Base-by-base conservation (phyloP, 805 yeast genomes). In the Zygosaccharomyces pseudorouxii region DNA sequence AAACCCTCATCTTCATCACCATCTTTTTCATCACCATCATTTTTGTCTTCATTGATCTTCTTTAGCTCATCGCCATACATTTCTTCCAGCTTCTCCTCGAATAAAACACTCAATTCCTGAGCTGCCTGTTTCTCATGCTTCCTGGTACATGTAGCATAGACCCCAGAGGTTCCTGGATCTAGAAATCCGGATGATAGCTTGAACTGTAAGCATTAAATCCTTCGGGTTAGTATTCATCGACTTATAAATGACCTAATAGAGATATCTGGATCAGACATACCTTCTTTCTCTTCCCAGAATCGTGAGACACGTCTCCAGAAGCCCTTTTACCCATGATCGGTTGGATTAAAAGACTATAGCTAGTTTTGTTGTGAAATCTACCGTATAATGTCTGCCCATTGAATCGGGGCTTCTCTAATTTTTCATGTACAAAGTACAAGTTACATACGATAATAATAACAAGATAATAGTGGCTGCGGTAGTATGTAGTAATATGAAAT, bases 131-230 rank as follows among this genome's bases (percentile, higher is more conserved):
- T 75, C 64, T 93, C 99, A 50, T 83, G 81, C 33, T 85, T 84
- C 57, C 96, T 76, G 43, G 81, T 79, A 66, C 97, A 92, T 0
- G 98, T 86, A 10, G 89, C 96, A 67, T 86, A 93, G 0, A 93
- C 75, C 0, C 99, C 99, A 33, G 83, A 71, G 47, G 93, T 86
- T 35, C 84, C 84, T 0, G 97, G 96, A 59, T 90, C 97, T 16
- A 90, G 36, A 38, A 61, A 56, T 3, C 65, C 67, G 14, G 59
- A 37, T 9, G 65, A 52, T 44, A 55, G 62, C 73, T 74, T 59
- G 49, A 55, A 63, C 60, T 57, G 33, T 23, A 25, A 16, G 31
- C n/a, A 23, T 28, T 23, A 18, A n/a, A 25, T 29, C 29, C 30
- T 20, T 31, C 12, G 4, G 6, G 45, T 38, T 31, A 39, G 29